Evolutionary conservation across 805 yeast species (phyloP).

Genomic region (Pichia nanzhaoensis): DNA sequence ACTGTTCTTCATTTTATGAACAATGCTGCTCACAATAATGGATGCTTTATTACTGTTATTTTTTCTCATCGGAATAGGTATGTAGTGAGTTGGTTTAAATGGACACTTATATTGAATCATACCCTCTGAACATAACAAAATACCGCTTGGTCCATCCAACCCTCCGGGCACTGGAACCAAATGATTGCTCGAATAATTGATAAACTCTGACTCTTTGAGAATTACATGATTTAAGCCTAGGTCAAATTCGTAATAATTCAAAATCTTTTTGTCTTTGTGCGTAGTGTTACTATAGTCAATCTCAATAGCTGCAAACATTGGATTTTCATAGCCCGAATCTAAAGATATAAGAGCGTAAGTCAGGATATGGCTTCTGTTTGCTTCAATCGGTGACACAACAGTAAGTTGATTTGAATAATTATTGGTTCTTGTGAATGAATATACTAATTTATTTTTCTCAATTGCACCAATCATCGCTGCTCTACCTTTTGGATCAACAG

Average conservation of each 20-base stretch:
- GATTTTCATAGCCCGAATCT: conserved; percentile 78
- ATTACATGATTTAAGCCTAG: conserved; percentile 77
- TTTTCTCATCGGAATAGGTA: conserved; percentile 53
- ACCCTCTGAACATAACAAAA: conserved; percentile 55
- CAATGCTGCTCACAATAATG: conserved; percentile 47
- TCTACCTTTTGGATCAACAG: conserved; percentile 65
- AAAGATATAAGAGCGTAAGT: conserved; percentile 52
- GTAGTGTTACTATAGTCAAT: conserved; percentile 38
- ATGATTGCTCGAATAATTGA: conserved; percentile 39
- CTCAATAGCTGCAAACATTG: conserved; percentile 78
- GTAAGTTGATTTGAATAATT: conserved; percentile 34
- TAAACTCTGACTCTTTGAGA: conserved; percentile 37
- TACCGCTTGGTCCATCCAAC: conserved; percentile 63
- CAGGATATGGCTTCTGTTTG: conserved; percentile 42
- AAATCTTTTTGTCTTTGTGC: conserved; percentile 16
- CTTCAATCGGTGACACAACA: conserved; percentile 71
- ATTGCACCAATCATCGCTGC: conserved; percentile 65
- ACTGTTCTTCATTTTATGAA: conserved; percentile 56
- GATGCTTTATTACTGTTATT: conserved; percentile 8
- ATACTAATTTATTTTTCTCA: conserved; percentile 69
- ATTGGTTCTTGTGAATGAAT: conserved; percentile 46
- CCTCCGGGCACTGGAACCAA: conserved; percentile 69
- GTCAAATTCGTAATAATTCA: conserved; percentile 77
- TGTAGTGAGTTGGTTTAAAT: conserved; percentile 27
- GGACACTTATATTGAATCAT: conserved; percentile 45